These are phyloP conservation scores for Nothomitra cinnamomea DNA, from an alignment of 2,329 filamentous ascomycete species.

Conservation along the genomic window DNA sequence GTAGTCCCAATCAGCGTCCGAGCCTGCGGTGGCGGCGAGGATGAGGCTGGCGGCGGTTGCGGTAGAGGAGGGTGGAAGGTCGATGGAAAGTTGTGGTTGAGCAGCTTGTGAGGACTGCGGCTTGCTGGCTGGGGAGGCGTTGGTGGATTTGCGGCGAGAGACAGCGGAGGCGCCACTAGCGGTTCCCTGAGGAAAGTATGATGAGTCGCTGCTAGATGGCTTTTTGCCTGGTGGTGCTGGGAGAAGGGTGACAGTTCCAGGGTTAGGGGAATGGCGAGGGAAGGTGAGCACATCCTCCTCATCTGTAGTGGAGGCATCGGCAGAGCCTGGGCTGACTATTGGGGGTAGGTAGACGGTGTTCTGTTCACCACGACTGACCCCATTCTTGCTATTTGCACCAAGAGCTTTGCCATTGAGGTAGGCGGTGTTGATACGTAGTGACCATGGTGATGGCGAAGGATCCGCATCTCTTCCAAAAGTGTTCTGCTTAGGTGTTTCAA, in stretches of 20 bases:
- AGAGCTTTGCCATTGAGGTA: neutral
- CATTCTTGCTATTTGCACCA: too few relatives aligned
- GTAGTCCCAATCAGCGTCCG: constrained; percentile 57
- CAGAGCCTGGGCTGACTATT: constrained; percentile 34
- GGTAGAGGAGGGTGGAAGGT: constrained; percentile 2
- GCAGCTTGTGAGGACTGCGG: constrained; percentile 9
- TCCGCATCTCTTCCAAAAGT: neutral
- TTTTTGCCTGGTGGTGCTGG: constrained; percentile 18
- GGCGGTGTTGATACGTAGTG: neutral
- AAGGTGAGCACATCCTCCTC: constrained; percentile 65
- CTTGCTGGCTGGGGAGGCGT: neutral
- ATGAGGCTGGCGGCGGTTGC: neutral
- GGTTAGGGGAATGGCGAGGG: constrained; percentile 19
- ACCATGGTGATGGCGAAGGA: neutral
- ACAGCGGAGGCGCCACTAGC: constrained; percentile 8
- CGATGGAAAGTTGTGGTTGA: neutral
- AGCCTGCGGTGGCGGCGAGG: neutral
- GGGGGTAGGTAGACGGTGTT: neutral
- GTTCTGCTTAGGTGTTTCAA: constrained; percentile 1
- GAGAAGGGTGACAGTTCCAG: constrained; percentile 21
- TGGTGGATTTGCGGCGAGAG: neutral
- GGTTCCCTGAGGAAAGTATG: constrained; percentile 10
- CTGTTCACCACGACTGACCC: too few relatives aligned
- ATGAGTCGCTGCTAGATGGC: constrained; percentile 17
- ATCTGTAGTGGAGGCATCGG: constrained; percentile 60